These are phyloP conservation scores for Alloascoidea hylecoeti DNA, from an alignment of 805 yeast species.

Conservation along the genomic window DNA sequence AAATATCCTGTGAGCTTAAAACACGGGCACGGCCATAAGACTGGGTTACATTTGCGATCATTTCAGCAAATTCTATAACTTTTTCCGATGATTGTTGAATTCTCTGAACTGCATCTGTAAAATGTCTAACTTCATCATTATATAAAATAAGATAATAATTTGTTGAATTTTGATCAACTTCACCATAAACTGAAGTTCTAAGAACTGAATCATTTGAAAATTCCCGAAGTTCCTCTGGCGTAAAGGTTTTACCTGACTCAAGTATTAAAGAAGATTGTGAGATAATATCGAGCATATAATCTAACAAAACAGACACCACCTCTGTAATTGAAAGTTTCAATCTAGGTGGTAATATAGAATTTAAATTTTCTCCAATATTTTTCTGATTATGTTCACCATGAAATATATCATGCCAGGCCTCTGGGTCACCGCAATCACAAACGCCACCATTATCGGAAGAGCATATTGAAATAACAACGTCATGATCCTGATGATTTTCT, in stretches of 20 bases:
- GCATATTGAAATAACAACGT: conserved; percentile 47
- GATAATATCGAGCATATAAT: conserved; percentile 50
- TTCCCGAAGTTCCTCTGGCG: conserved; percentile 13
- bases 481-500: conserved; percentile 59
- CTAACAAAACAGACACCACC: conserved; percentile 34
- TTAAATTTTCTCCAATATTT: conserved; percentile 15
- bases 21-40: conserved; percentile 57
- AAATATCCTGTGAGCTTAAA: conserved; percentile 36
- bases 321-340: conserved; percentile 21
- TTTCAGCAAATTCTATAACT: conserved; percentile 47
- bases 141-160: conserved; percentile 47
- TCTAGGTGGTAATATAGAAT: conserved; percentile 26
- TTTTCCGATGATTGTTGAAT: conserved; percentile 52
- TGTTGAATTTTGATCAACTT: conserved; percentile 26
- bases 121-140: conserved; percentile 72
- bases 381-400: conserved; percentile 35
- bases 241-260: no score
- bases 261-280: conserved; percentile 28
- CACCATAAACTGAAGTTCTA: conserved; percentile 29
- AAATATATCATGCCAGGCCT: conserved; percentile 53
- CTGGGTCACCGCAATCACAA: conserved; percentile 84
- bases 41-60: conserved; percentile 57
- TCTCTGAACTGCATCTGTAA: conserved; percentile 55
- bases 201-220: conserved; percentile 19
- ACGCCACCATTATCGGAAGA: conserved; percentile 63